Evolutionary conservation across 768 basidiomycete species (phyloP).

Genomic region (Symmetrospora coprosmae): DNA sequence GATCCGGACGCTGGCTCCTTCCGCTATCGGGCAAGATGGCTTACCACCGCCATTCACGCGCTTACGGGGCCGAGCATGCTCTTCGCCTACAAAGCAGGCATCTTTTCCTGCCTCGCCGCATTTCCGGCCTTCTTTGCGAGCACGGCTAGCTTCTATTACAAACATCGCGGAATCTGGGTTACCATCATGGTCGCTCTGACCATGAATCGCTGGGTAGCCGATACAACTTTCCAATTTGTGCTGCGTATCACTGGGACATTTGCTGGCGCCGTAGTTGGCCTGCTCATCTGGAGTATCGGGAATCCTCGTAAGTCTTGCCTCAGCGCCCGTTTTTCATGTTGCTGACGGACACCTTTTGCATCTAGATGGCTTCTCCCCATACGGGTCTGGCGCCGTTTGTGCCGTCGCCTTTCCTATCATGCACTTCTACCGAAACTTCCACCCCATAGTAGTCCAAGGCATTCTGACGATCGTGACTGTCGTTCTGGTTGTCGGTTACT

Average conservation of each 20-base stretch:
- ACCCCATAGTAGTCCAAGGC: conserved; percentile 3
- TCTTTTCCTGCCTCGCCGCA: not conserved
- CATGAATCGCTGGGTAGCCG: not conserved
- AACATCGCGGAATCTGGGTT: conserved; percentile 1
- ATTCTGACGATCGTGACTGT: conserved; percentile 26
- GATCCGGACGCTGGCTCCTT: too few species aligned
- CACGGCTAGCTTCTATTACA: conserved; percentile 5
- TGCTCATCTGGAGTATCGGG: conserved; percentile 45
- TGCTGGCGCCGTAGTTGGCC: conserved; percentile 40
- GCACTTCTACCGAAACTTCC: not conserved
- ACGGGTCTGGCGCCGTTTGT: too few species aligned
- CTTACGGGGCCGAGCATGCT: not conserved
- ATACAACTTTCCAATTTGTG: conserved; percentile 35
- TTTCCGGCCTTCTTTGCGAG: conserved; percentile 11
- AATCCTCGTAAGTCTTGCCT: too few species aligned
- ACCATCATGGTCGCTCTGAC: conserved; percentile 14
- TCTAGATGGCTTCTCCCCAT: too few species aligned
- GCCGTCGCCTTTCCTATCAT: not conserved
- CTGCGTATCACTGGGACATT: conserved; percentile 44
- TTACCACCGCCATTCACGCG: too few species aligned
- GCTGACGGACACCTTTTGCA: too few species aligned
- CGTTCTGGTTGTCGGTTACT: conserved; percentile 27
- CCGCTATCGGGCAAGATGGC: too few species aligned
- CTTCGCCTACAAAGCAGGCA: conserved; percentile 1
- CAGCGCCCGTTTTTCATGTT: too few species aligned